Evolutionary conservation across 495 filamentous ascomycete species (phyloP), one percentile per base, ranked within the genome.

Genomic region (Neurospora discreta): DNA sequence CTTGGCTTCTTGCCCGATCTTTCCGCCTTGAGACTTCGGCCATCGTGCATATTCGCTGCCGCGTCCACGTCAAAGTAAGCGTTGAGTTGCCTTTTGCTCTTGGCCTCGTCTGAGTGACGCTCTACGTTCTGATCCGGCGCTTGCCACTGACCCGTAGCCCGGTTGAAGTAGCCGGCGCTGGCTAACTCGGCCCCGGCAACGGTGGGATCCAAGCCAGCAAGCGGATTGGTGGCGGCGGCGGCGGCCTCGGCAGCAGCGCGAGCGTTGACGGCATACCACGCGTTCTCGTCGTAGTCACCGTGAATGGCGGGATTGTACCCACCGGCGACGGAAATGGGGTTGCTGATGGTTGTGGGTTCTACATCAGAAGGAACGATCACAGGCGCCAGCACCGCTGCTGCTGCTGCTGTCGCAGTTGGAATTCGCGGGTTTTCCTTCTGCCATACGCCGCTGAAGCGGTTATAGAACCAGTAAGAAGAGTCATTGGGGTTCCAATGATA

Each of bases 21-120:
- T 82, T 99, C 95, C 9, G 93, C 95, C 81, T 95, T 96, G 69
- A 99, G 81, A 78, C 93, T 97, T 71, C 92, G 88, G 8, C 95
- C 95, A 77, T 97, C 91, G 75, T 99, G 95, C 73, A 87, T 89
- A 78, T 98, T 98, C 1, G 96, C 96, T 26, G 94, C 95, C 13
- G 94, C 92, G 82, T 98, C 95, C n/a, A 98, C 95, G 77, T 98
- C 96, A 78, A 97, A 99, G 81, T 90, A 99, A 11, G 94, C 93
- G 77, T 90, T 90, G 92, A 98, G 92, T 84, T 98, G 95, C 67
- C 96, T 85, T 71, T 84, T 87, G 52, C 89, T 89, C 85, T 97
- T 97, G 74, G 93, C 92, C 80, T 95, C 94, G 77, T 98, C 95
- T 75, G 90, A 92, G 84, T 92, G 90, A n/a, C 80, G 80, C 18